phyloP scores from a whole-genome alignment of 805 yeast species.

The Monosporozyma aquatica region DNA sequence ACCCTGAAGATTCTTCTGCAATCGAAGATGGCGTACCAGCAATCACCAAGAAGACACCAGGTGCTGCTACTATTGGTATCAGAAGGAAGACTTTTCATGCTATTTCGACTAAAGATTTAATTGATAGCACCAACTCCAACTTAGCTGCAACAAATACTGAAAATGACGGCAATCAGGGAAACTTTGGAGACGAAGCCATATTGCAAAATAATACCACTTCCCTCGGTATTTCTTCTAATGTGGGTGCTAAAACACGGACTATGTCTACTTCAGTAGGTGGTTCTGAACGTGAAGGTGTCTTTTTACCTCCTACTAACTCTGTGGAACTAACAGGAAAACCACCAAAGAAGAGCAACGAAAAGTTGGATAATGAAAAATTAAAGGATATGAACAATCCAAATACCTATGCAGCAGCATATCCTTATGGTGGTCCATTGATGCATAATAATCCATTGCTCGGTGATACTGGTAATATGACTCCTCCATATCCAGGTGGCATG shows the following conservation, averaged over 20 bases:
- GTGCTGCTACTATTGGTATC: constrained; percentile 12
- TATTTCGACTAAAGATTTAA: constrained; percentile 19
- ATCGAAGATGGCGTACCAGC: constrained; percentile 6
- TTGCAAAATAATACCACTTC: not conserved
- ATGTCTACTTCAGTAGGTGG: constrained; percentile 23
- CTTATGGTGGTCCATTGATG: constrained; percentile 28
- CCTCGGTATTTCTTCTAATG: constrained; percentile 7
- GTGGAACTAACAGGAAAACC: not conserved
- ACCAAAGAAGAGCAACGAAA: constrained; percentile 12
- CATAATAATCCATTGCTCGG: constrained; percentile 24
- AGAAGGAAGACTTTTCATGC: constrained; percentile 31
- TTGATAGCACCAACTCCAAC: constrained; percentile 5
- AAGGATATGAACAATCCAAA: constrained; percentile 12
- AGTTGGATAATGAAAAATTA: constrained; percentile 1
- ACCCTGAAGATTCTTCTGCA: constrained; percentile 10
- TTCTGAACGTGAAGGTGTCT: constrained; percentile 12
- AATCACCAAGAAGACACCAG: constrained; percentile 7
- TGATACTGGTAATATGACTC: constrained; percentile 20
- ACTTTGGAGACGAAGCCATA: not conserved
- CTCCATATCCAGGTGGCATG: constrained; percentile 15
- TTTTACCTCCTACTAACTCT: constrained; percentile 5
- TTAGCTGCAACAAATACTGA: constrained; percentile 2
- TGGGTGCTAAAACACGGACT: constrained; percentile 17
- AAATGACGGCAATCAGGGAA: constrained; percentile 2
- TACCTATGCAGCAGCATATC: constrained; percentile 26